A percentile compares a stretch with the other conserved stretches of the same genome.
Evolutionary conservation across 2,329 filamentous ascomycete genomes (phyloP).

Genomic region (Fusarium nurragi): DNA sequence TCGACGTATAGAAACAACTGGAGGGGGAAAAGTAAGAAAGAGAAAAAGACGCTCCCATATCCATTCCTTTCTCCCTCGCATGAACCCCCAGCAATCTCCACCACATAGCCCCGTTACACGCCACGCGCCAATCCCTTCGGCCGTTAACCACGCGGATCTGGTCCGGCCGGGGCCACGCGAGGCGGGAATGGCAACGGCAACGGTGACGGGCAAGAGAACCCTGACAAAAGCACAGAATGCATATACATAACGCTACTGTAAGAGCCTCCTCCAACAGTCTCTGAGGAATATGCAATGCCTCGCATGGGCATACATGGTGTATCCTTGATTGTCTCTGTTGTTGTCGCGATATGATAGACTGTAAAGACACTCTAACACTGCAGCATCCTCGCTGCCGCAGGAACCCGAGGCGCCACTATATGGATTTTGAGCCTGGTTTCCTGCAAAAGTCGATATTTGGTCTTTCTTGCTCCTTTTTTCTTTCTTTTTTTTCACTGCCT

Average conservation of each 20-base stretch:
- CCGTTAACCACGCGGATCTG: conserved; percentile 26
- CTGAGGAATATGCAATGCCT: conserved; percentile 12
- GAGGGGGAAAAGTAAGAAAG: background rate
- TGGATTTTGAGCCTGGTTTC: background rate
- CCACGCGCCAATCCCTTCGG: conserved; percentile 15
- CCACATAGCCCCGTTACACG: conserved; percentile 2
- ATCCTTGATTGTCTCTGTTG: conserved; percentile 21
- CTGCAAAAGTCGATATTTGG: background rate
- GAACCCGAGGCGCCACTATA: conserved; percentile 32
- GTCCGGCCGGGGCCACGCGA: conserved; percentile 24
- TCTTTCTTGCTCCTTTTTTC: background rate
- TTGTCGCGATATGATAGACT: conserved; percentile 16
- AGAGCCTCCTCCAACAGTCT: conserved; percentile 17
- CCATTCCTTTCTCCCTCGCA: conserved; percentile 27
- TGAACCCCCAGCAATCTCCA: conserved; percentile 29
- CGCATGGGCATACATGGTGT: conserved; percentile 15
- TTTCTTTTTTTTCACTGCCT: background rate
- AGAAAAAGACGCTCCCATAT: background rate
- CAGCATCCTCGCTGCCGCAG: conserved; percentile 30
- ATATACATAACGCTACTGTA: conserved; percentile 16
- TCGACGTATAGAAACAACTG: background rate
- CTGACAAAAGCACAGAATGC: conserved; percentile 18
- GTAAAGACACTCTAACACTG: conserved; percentile 11
- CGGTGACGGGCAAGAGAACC: background rate
- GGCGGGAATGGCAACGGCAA: conserved; percentile 16